Conservation (phyloP, 2,329 filamentous ascomycete genomes). For the Botrytis elliptica region DNA sequence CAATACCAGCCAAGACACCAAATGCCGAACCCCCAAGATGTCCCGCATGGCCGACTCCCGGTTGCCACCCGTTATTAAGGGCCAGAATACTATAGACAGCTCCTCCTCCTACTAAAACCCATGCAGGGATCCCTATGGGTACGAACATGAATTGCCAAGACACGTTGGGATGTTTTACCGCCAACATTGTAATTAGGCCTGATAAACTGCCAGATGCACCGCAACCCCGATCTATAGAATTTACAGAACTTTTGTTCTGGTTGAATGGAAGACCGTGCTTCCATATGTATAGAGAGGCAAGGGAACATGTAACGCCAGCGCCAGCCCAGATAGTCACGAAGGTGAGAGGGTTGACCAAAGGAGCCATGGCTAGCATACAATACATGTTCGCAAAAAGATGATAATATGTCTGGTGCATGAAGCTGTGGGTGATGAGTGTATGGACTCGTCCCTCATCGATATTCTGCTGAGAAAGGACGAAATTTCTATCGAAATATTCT, state of each 20-base stretch:
- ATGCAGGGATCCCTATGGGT: neutral
- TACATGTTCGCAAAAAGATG: conserved; percentile 17
- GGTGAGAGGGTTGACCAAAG: neutral
- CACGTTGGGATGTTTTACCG: neutral
- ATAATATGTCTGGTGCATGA: neutral
- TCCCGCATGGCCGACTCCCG: conserved; percentile 5
- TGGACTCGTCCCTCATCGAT: conserved; percentile 10
- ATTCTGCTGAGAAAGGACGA: conserved; percentile 9
- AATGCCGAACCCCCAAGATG: conserved; percentile 18
- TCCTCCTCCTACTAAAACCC: neutral
- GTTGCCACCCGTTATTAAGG: conserved; percentile 9
- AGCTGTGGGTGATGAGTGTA: conserved; percentile 8
- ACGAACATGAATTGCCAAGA: neutral
- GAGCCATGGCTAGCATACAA: neutral
- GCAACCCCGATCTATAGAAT: neutral
- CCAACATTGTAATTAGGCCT: neutral
- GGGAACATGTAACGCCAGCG: conserved; percentile 6
- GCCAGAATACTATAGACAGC: conserved; percentile 6
- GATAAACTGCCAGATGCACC: conserved; percentile 17
- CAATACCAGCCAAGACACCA: conserved; percentile 1
- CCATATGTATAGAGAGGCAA: conserved; percentile 4
- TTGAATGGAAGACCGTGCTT: conserved; percentile 3
- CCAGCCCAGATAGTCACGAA: conserved; percentile 14
- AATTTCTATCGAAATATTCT: neutral
- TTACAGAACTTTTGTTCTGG: neutral